Evolutionary conservation across 495 filamentous ascomycete species (phyloP), one percentile per base, ranked within the genome.

Genomic region (Penicillium steckii): DNA sequence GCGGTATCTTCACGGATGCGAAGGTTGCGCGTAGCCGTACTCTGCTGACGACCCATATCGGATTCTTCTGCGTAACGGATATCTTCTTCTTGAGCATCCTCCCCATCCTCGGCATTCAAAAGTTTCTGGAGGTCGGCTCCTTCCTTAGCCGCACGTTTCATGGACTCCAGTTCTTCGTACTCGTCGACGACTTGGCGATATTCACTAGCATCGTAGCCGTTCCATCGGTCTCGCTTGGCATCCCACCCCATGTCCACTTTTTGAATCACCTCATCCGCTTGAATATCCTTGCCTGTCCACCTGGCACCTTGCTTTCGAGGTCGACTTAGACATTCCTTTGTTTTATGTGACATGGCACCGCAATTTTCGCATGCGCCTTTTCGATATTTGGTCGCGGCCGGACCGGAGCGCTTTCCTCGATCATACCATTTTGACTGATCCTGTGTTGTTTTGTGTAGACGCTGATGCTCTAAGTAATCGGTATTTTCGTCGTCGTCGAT

Each of bases 301-400:
- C 85, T 90, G 3, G 94, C 94, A 44, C 95, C 95, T 24, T 88
- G 81, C 53, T 95, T 95, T 53, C 94, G 82, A 9, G 92, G 95
- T 52, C 93, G 84, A 64, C 84, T 90, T 40, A 97, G 74, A 64
- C 94, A 98, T 59, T 96, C 92, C 63, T 95, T 96, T 22, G 86
- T 88, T 65, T 94, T 95, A 74, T 98, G 94, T 57, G 89, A 91
- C 85, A 95, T 90, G 23, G 91, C 89, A 62, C 94, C 94, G 76
- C 94, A 98, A 75, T 98, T 98, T 70, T 96, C 91, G 72, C 94
- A 98, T 35, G 94, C 90, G 60, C 94, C 94, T 74, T 97, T 97
- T 60, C 95, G 89, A 71, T 89, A 98, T 65, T 96, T 97, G 54
- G 94, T 98, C 24, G 90, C 90, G 6, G 89, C 89, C 12, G 89